phyloP scores from a whole-genome alignment of 2,329 filamentous ascomycete genomes.

The Pyrenochaeta sp. region DNA sequence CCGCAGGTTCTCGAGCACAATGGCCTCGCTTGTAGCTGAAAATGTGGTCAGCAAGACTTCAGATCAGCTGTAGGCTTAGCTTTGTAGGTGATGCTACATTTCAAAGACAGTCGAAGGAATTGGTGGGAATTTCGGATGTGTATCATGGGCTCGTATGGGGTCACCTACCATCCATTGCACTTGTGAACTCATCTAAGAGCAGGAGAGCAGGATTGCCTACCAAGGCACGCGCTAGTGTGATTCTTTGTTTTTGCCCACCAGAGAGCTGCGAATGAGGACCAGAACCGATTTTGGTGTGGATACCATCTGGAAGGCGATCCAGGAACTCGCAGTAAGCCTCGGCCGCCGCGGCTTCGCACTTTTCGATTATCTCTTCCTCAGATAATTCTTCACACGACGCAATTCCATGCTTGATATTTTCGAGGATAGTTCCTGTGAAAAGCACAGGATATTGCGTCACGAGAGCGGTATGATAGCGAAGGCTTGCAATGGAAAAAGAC shows the following conservation, averaged over 20 bases:
- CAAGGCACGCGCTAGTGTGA: slow-evolving; percentile 46
- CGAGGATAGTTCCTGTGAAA: slow-evolving; percentile 45
- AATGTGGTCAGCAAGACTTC: no score
- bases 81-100: background rate
- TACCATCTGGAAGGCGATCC: slow-evolving; percentile 42
- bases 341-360: slow-evolving; percentile 58
- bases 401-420: slow-evolving; percentile 46
- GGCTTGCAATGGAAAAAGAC: slow-evolving; percentile 37
- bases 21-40: slow-evolving; percentile 35
- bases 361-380: slow-evolving; percentile 51
- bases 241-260: slow-evolving; percentile 49
- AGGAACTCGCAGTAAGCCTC: slow-evolving; percentile 62
- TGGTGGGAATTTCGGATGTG: no score
- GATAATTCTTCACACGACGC: slow-evolving; percentile 23
- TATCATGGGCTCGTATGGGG: no score
- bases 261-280: slow-evolving; percentile 45
- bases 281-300: slow-evolving; percentile 42
- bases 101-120: no score
- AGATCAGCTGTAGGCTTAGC: no score
- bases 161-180: slow-evolving; percentile 35
- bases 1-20: slow-evolving; percentile 41
- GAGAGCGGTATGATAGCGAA: slow-evolving; percentile 42
- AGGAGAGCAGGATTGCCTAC: slow-evolving; percentile 43
- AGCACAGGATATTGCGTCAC: slow-evolving; percentile 44
- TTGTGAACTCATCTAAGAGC: slow-evolving; percentile 48